Conservation (phyloP, 208 protist genomes). For the Porcisia deanei region DNA sequence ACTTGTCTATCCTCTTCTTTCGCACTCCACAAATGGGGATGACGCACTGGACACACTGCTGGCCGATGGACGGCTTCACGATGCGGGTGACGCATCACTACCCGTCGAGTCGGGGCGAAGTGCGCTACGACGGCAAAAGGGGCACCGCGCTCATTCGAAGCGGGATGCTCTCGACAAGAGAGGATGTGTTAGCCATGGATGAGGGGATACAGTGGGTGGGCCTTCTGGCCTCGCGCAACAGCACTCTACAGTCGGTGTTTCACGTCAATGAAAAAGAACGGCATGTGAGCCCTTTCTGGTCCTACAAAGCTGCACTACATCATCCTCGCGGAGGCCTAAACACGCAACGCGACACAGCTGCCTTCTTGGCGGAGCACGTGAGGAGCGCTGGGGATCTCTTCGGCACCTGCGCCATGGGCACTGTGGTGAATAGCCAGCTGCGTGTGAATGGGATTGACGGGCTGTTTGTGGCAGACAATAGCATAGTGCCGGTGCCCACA, state of each 20-base stretch:
- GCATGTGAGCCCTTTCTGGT: conserved; percentile 52
- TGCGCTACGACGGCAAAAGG: conserved; percentile 22
- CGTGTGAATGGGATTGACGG: conserved; percentile 58
- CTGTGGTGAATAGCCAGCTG: conserved; percentile 56
- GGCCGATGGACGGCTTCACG: conserved; percentile 58
- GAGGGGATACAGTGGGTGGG: conserved; percentile 76
- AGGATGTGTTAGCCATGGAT: conserved; percentile 73
- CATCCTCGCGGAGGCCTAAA: conserved; percentile 42
- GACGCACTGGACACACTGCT: conserved; percentile 27
- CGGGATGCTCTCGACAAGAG: conserved; percentile 44
- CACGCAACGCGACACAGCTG: conserved; percentile 52
- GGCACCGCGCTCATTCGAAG: conserved; percentile 35
- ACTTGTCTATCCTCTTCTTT: conserved; percentile 67
- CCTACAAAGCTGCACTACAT: conserved; percentile 37
- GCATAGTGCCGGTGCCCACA: conserved; percentile 74
- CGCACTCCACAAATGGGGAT: conserved; percentile 56
- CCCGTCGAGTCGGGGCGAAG: conserved; percentile 54
- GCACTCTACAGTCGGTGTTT: conserved; percentile 42
- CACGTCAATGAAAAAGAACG: conserved; percentile 35
- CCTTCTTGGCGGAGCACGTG: conserved; percentile 58
- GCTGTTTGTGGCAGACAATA: conserved; percentile 63
- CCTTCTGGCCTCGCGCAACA: conserved; percentile 43
- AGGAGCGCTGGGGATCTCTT: conserved; percentile 46
- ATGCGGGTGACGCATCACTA: conserved; percentile 75
- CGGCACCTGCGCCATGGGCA: conserved; percentile 75